phyloP scores from a whole-genome alignment of 2,329 filamentous ascomycete genomes.

The Arthroderma sp. region DNA sequence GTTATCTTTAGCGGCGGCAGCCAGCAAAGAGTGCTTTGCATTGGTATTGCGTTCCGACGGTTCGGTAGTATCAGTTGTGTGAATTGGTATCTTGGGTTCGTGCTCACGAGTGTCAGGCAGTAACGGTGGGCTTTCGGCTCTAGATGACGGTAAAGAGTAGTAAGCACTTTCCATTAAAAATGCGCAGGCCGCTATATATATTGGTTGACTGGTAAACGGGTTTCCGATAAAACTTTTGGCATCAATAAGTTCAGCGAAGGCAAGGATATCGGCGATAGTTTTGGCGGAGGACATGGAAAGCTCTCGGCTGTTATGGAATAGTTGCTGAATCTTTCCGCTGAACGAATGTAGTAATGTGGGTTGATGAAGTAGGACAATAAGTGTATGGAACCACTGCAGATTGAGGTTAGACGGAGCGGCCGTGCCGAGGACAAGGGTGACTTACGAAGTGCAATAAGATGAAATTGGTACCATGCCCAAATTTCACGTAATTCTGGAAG shows the following conservation, averaged over 20 bases:
- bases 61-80: constrained; percentile 18
- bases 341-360: constrained; percentile 72
- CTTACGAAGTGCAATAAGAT: constrained; percentile 60
- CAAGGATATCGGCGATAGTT: constrained; percentile 78
- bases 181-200: constrained; percentile 81
- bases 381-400: constrained; percentile 60
- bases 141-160: constrained; percentile 52
- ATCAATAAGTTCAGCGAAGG: constrained; percentile 75
- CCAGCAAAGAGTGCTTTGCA: constrained; percentile 61
- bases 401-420: neutral
- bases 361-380: constrained; percentile 74
- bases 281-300: constrained; percentile 78
- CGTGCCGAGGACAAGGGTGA: neutral
- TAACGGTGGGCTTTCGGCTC: constrained; percentile 41
- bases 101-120: constrained; percentile 20
- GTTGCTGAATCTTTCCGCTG: constrained; percentile 52
- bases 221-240: constrained; percentile 77
- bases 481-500: constrained; percentile 71
- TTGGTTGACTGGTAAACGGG: constrained; percentile 78
- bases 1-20: constrained; percentile 70
- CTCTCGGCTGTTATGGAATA: constrained; percentile 69
- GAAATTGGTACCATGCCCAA: constrained; percentile 73
- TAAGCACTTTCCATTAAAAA: constrained; percentile 73
- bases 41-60: constrained; percentile 21
- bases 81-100: constrained; percentile 20